These are phyloP conservation scores for Fusarium sp. DNA, from an alignment of 2,329 filamentous ascomycete species.

Conservation along the genomic window DNA sequence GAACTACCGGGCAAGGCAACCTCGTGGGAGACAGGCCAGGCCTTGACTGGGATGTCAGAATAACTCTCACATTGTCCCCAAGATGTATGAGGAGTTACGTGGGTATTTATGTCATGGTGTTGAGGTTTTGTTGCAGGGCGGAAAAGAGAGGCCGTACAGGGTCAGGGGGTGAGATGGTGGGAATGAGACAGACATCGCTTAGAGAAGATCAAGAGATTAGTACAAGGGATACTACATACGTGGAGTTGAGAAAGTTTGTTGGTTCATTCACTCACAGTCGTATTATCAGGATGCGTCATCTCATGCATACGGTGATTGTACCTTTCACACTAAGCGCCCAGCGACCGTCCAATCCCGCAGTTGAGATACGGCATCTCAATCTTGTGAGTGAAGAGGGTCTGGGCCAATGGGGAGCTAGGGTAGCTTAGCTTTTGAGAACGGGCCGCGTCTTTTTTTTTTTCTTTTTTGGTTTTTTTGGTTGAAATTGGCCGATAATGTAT, in stretches of 20 bases:
- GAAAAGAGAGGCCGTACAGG: conserved; percentile 16
- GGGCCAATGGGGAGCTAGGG: background rate
- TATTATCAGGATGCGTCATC: background rate
- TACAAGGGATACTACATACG: background rate
- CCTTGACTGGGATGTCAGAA: background rate
- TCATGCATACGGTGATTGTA: background rate
- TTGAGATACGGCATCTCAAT: background rate
- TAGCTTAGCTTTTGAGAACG: background rate
- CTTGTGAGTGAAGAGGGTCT: background rate
- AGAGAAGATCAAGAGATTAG: background rate
- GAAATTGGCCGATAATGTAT: conserved; percentile 3
- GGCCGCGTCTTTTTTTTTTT: background rate
- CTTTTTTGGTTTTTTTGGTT: background rate
- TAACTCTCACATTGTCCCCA: background rate
- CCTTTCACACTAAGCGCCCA: background rate
- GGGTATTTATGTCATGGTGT: background rate
- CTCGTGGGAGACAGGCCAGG: conserved; percentile 2
- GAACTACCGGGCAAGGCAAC: background rate
- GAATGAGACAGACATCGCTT: background rate
- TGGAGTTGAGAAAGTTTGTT: background rate
- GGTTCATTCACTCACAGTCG: background rate
- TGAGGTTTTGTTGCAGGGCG: background rate
- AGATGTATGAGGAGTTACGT: too few relatives aligned
- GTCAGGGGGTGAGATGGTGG: background rate
- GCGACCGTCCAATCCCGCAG: background rate